phyloP scores from a whole-genome alignment of 2,329 filamentous ascomycete species.

The Penicillium crustosum region DNA sequence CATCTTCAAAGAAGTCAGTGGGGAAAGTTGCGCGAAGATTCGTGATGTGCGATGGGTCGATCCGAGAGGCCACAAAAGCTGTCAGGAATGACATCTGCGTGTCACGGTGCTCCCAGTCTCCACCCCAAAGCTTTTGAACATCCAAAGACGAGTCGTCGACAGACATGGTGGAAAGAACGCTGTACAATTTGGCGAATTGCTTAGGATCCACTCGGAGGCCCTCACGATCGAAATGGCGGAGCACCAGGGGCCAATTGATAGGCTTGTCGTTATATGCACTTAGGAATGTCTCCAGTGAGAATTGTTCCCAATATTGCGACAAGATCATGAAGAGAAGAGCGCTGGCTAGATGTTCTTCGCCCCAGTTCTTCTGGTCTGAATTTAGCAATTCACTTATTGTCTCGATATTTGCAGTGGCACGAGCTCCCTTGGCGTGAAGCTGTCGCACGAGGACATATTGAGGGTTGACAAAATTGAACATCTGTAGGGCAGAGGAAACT shows the following conservation, averaged over 20 bases:
- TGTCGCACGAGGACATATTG: conserved; percentile 54
- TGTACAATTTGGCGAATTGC: conserved; percentile 80
- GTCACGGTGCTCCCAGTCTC: conserved; percentile 78
- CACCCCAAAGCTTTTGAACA: conserved; percentile 87
- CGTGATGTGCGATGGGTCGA: conserved; percentile 83
- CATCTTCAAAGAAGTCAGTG: conserved; percentile 60
- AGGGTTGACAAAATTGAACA: conserved; percentile 46
- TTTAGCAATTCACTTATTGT: conserved; percentile 61
- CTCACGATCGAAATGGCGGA: conserved; percentile 77
- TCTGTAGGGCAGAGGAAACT: conserved; percentile 45
- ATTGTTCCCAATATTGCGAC: conserved; percentile 61
- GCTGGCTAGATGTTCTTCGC: conserved; percentile 77
- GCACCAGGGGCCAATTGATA: conserved; percentile 67
- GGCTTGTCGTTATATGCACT: conserved; percentile 56
- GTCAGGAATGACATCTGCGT: conserved; percentile 92
- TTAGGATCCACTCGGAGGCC: conserved; percentile 71
- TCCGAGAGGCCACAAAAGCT: conserved; percentile 74
- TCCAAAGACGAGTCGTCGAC: conserved; percentile 65
- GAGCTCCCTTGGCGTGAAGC: conserved; percentile 72
- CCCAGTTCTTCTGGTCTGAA: conserved; percentile 63
- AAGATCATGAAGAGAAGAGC: conserved; percentile 71
- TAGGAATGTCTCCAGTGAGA: conserved; percentile 68
- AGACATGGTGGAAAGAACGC: conserved; percentile 73
- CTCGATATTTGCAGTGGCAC: conserved; percentile 74
- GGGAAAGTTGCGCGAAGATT: conserved; percentile 76